Base-by-base conservation (phyloP, 352 stramenopile genomes). In the Phytophthora agathidicida region DNA sequence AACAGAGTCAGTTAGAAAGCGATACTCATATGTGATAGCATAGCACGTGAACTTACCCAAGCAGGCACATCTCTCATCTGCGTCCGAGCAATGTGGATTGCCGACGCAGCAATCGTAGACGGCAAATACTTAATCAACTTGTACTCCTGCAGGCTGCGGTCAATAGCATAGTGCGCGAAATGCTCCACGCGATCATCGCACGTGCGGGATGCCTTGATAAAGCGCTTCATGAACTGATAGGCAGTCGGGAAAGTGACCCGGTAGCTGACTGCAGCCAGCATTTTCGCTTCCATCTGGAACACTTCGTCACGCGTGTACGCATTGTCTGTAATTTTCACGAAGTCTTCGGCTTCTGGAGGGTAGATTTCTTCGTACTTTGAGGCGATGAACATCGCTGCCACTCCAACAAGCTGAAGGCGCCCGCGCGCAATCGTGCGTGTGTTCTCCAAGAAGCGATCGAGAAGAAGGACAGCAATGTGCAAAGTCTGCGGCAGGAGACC, bases 361-460 rank as follows among this genome's bases (percentile, higher is more conserved):
- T 98, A 98, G 43, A 99, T 98, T 65, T 99, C 96, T 68, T 99
- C 97, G 65, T 99, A 99, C 69, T 99, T 99, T 56, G 89, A 91
- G 16, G 96, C 96, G 30, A 99, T 89, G 13, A 99, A 93, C 22
- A 99, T 81, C n/a, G 95, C 91, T 7, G 96, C 97, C 20, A 99
- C 80, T 11, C 96, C 97, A 16, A 99, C 89, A 17, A 99, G 89
- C 68, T 99, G 97, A 30, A 99, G 79, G 28, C 93, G 84, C 53
- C 88, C 78, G 20, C 96, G 84, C 32, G 69, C 58, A 14, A 98
- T 77, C 4, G 71, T 48, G 20, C 88, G 43, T 20, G 79, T 69
- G 33, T 85, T 92, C 24, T 89, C 82, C 32, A 96, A 69, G 64
- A 90, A 90, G 37, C 71, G 76, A 35, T 96, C 88, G 38, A 96